Evolutionary conservation across 179 eudicot genomes (phyloP).

Genomic region (Beta corolliflora): DNA sequence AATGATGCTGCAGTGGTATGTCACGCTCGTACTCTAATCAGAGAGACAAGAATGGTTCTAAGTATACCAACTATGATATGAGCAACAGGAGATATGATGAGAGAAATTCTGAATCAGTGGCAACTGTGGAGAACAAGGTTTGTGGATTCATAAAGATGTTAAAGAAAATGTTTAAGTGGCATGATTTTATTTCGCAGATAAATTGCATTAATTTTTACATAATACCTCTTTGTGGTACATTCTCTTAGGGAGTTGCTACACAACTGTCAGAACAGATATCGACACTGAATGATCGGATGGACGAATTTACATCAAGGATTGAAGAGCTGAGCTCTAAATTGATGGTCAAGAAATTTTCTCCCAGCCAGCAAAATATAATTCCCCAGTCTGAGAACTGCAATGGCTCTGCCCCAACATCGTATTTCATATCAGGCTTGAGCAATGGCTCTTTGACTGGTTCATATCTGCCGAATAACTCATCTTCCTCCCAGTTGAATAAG

Average conservation of each 20-base stretch:
- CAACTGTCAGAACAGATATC: slow-evolving; percentile 86
- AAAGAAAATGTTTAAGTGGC: neutral
- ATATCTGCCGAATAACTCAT: slow-evolving; percentile 56
- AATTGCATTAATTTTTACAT: neutral
- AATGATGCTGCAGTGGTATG: slow-evolving; percentile 52
- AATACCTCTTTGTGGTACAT: neutral
- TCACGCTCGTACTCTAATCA: slow-evolving; percentile 68
- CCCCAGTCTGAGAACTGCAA: slow-evolving; percentile 68
- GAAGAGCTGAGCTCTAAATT: slow-evolving; percentile 77
- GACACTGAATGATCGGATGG: slow-evolving; percentile 74
- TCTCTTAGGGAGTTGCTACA: slow-evolving; percentile 52
- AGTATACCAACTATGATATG: slow-evolving; percentile 41
- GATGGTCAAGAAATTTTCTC: slow-evolving; percentile 43
- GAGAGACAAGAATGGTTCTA: slow-evolving; percentile 51
- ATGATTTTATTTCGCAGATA: neutral
- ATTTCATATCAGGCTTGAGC: slow-evolving; percentile 67
- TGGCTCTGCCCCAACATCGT: slow-evolving; percentile 77
- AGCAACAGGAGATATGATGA: slow-evolving; percentile 48
- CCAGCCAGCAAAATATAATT: slow-evolving; percentile 54
- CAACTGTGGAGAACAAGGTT: slow-evolving; percentile 53
- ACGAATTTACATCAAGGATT: slow-evolving; percentile 70
- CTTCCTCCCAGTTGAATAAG: slow-evolving; percentile 71
- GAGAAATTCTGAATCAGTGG: slow-evolving; percentile 42
- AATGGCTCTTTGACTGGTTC: slow-evolving; percentile 71
- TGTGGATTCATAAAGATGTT: slow-evolving; percentile 1